These are phyloP conservation scores for Aspergillus novofumigatus DNA, from an alignment of 2,329 filamentous ascomycete genomes.

Conservation along the genomic window DNA sequence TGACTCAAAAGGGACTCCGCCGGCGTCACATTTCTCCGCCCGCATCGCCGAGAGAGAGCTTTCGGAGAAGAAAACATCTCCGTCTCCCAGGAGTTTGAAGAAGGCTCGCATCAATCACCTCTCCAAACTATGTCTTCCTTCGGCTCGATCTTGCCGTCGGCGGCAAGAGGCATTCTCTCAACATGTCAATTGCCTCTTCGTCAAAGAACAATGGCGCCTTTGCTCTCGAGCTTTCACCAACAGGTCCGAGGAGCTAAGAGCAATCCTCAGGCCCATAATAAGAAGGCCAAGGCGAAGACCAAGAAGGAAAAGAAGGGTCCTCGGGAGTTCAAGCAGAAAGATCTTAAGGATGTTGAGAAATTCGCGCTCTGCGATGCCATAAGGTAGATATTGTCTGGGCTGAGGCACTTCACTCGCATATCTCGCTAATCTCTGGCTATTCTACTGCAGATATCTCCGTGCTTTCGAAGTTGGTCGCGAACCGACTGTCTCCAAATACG, in stretches of 20 bases:
- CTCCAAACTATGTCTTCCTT: constrained; percentile 31
- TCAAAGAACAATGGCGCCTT: constrained; percentile 27
- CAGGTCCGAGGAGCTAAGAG: constrained; percentile 36
- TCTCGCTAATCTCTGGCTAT: constrained; percentile 9
- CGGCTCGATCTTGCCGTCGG: constrained; percentile 30
- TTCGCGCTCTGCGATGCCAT: constrained; percentile 90
- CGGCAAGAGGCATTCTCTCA: constrained; percentile 30
- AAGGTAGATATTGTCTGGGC: constrained; percentile 48
- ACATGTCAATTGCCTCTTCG: constrained; percentile 30
- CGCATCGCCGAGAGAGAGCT: constrained; percentile 18
- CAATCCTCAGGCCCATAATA: constrained; percentile 32
- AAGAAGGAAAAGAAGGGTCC: constrained; percentile 62
- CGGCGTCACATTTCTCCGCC: constrained; percentile 33
- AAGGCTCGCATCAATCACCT: not conserved
- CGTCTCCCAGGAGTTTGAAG: not conserved
- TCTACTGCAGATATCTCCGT: constrained; percentile 69
- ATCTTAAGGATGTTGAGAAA: constrained; percentile 63
- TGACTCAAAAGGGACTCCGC: constrained; percentile 16
- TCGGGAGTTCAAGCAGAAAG: constrained; percentile 60
- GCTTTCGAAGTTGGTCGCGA: constrained; percentile 85
- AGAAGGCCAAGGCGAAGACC: constrained; percentile 52
- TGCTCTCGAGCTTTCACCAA: constrained; percentile 28
- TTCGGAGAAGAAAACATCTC: constrained; percentile 31
- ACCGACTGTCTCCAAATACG: constrained; percentile 75
- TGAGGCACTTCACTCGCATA: constrained; percentile 7